Base-by-base conservation (phyloP, 352 stramenopile genomes). In the Plasmopara muralis region DNA sequence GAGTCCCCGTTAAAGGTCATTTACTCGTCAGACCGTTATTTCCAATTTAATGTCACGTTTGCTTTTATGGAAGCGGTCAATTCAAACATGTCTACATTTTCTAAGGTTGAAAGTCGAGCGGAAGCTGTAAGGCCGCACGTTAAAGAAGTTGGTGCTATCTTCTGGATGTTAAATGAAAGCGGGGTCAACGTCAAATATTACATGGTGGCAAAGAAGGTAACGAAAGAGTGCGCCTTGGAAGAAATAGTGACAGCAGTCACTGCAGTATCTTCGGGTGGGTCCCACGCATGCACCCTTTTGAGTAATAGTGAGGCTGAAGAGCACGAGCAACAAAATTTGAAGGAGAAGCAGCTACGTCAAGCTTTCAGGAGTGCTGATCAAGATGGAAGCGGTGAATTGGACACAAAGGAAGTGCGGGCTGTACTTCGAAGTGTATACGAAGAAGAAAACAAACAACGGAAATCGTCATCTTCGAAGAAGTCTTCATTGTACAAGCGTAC, bases 101-200 rank as follows among this genome's bases (percentile, higher is more conserved):
- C 76, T 4, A 78, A 85, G 37, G 70, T 67, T n/a, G 70, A 87
- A 34, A 50, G 65, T 43, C 49, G 64, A 14, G 45, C 64, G 16
- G 60, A 77, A 50, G 66, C 67, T 13, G 65, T 77, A 31, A 74
- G 84, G n/a, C 62, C 78, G 29, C 82, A 94, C 31, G 85, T 91
- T 46, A 89, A 87, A 35, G 83, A 90, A 56, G 70, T 90, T 59
- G 79, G 70, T 29, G 84, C 77, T 9, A 60, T 93, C 2, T 94
- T 91, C 39, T 94, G 84, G 84, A 74, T 94, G 66, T 37, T 88
- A 41, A 94, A 94, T 46, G 76, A 93, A 46, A 82, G 72, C 15
- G 84, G 84, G 2, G 64, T 87, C 9, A 83, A 82, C 31, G n/a
- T 93, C 16, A 91, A 74, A 47, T 94, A 92, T 48, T 87, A 76